Conservation (phyloP, 148 eudicot species). For the Gaultheria prostrata region DNA sequence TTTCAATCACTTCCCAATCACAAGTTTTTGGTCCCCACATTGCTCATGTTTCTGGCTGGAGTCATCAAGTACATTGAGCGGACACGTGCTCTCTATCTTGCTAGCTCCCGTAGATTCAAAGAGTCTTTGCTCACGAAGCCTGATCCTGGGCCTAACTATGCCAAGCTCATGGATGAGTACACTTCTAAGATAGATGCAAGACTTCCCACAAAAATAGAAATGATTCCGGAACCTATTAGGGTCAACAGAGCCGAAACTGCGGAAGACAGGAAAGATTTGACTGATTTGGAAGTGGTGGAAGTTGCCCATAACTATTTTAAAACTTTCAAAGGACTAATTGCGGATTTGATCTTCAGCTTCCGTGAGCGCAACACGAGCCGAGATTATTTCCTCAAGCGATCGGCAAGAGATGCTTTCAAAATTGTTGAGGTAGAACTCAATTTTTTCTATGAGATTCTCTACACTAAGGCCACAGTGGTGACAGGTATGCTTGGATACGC, state of each 20-base stretch:
- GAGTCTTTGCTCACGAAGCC: constrained; percentile 36
- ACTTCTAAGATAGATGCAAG: constrained; percentile 28
- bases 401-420: constrained; percentile 40
- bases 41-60: constrained; percentile 26
- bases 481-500: constrained; percentile 21
- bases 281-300: constrained; percentile 26
- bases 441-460: constrained; percentile 45
- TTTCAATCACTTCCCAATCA: constrained; percentile 21
- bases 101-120: constrained; percentile 29
- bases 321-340: constrained; percentile 47
- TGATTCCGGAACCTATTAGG: constrained; percentile 11
- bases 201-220: constrained; percentile 27
- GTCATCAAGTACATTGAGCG: constrained; percentile 35
- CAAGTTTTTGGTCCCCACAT: constrained; percentile 23
- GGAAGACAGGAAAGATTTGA: background rate
- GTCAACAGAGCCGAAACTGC: constrained; percentile 16
- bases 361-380: constrained; percentile 37
- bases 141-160: constrained; percentile 46
- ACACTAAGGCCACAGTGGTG: constrained; percentile 40
- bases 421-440: constrained; percentile 53
- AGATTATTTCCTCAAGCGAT: constrained; percentile 33
- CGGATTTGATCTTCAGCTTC: constrained; percentile 48
- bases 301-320: constrained; percentile 30
- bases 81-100: constrained; percentile 27
- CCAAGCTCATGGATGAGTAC: constrained; percentile 43